These are phyloP conservation scores for Meyerozyma athensensis DNA, from an alignment of 1,139 yeast genomes.

Conservation along the genomic window DNA sequence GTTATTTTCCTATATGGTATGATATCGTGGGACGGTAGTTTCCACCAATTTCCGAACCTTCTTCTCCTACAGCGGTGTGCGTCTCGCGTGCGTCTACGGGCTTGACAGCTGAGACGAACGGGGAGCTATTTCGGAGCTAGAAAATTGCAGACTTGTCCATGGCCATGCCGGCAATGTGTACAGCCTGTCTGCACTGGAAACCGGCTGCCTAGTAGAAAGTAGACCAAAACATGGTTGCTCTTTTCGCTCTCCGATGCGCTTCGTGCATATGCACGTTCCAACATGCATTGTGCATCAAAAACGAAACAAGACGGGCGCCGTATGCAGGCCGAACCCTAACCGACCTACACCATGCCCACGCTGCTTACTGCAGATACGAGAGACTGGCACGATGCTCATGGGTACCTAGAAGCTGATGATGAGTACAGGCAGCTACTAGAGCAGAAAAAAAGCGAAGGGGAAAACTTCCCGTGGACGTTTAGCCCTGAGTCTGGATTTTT, in stretches of 20 bases:
- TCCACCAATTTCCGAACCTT: no score
- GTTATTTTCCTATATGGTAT: no score
- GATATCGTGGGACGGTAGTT: no score
- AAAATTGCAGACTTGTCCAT: background rate
- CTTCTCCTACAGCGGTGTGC: background rate
- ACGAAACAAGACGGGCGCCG: background rate
- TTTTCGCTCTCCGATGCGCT: background rate
- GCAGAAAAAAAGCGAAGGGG: background rate
- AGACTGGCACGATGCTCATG: slow-evolving; percentile 2
- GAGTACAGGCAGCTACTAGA: background rate
- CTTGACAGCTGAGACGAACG: background rate
- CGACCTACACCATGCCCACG: background rate
- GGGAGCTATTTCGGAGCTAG: background rate
- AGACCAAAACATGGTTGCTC: no score
- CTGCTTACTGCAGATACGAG: background rate
- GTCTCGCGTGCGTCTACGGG: background rate
- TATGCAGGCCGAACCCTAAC: background rate
- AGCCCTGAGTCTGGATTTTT: slow-evolving; percentile 46
- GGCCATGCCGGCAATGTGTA: no score
- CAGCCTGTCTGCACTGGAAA: background rate
- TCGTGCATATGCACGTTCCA: slow-evolving; percentile 4
- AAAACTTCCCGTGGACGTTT: slow-evolving; percentile 34
- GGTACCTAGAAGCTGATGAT: slow-evolving; percentile 1
- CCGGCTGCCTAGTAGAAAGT: no score
- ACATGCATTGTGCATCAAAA: background rate